Conservation (phyloP, 352 stramenopile species). For the Globisporangium polare region DNA sequence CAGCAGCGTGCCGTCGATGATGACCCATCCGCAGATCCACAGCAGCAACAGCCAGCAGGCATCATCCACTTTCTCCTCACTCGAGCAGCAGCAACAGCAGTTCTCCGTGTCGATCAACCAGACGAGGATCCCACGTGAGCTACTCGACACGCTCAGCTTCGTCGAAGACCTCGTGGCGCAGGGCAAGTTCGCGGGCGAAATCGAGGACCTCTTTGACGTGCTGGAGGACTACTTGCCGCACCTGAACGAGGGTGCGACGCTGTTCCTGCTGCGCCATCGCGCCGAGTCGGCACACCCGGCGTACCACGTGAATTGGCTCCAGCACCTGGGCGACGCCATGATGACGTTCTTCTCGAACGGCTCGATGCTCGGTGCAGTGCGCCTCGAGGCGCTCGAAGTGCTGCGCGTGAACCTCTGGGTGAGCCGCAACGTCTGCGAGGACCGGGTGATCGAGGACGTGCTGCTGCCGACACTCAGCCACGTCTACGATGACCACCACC, state of each 20-base stretch:
- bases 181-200: conserved; percentile 57
- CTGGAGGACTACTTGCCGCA: conserved; percentile 69
- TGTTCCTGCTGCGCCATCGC: conserved; percentile 57
- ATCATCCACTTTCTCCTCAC: not conserved
- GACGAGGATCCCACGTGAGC: conserved; percentile 68
- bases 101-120: conserved; percentile 57
- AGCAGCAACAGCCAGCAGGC: conserved; percentile 6
- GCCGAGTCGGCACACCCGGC: conserved; percentile 64
- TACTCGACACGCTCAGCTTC: conserved; percentile 71
- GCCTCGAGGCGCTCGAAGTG: conserved; percentile 64
- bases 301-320: conserved; percentile 63
- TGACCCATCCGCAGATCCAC: conserved; percentile 14
- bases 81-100: conserved; percentile 22
- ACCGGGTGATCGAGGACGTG: conserved; percentile 84
- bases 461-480: conserved; percentile 59
- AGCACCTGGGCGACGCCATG: conserved; percentile 49
- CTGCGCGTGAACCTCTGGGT: conserved; percentile 68
- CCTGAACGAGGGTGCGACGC: conserved; percentile 49
- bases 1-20: conserved; percentile 21
- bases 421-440: conserved; percentile 80
- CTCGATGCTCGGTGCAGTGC: conserved; percentile 38
- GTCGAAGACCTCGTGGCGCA: conserved; percentile 70
- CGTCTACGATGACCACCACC: conserved; percentile 69
- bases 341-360: conserved; percentile 61
- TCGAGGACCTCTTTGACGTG: conserved; percentile 71